Base-by-base conservation (phyloP, 192 early-diverging fungal species). In the Powellomyces hirtus region DNA sequence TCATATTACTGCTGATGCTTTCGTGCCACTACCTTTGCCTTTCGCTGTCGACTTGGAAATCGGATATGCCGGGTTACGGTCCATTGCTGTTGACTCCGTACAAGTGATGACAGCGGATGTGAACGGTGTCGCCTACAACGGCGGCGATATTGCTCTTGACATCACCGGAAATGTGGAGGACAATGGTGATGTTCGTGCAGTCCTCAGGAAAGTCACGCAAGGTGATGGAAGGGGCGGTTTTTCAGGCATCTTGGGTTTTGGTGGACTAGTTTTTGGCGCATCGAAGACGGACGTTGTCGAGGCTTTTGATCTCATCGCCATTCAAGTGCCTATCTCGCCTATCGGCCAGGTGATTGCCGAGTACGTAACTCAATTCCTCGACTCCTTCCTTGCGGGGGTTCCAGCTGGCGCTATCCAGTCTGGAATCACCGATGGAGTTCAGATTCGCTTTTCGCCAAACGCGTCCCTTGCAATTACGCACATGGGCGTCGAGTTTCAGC, bases 221-320 rank as follows among this genome's bases (percentile, higher is more conserved):
- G 59, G 59, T 10, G 38, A 60, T 2, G 35, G 35, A n/a, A 14
- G 36, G 18, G 59, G 59, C 22, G n/a, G 34, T n/a, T 60, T 60
- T 36, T 0, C 59, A 16, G 59, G 59, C 59, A 60, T 34, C 16
- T 34, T 60, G 14, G 59, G 59, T 14, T 20, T 60, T 34, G 59
- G 18, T 14, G 59, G 59, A 37, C 27, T 60, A 34, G 59, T 26
- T 10, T 60, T 60, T 60, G 59, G 59, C 1, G 26, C 26, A 16
- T 37, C 16, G 1, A 14, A 13, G 18, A 38, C 11, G 14, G 59
- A 60, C 26, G 2, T 60, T 26, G 36, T 60, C 36, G 34, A 60
- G 59, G 59, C 40, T 18, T 42, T 42, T 18, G 18, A 18, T 18
- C 10, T 18, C 10, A 42, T 42, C 18, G 8, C 40, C 40, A 8